Evolutionary conservation across 352 stramenopile species (phyloP), one percentile per base, ranked within the genome.

Genomic region (Globisporangium lucens): DNA sequence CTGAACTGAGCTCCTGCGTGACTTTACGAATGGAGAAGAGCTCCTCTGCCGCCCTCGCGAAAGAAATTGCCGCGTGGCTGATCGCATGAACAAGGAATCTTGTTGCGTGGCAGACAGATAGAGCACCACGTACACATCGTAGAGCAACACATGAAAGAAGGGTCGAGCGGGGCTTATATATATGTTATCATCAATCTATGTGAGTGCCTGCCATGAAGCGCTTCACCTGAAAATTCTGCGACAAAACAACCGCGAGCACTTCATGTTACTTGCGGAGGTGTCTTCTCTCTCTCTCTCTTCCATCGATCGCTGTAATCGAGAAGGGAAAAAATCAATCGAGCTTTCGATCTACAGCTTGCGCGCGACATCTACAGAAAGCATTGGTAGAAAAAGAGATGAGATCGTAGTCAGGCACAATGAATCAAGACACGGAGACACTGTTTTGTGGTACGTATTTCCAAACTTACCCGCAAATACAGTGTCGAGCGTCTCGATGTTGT

Each of bases 401-500:
- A 9, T 3, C 22, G 43, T 22, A 20, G 33, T 49, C n/a, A 61
- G 20, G 13, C 10, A 12, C 8, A 46, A 20, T 22, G 24, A 22
- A 35, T 43, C 22, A 29, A 63, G 43, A 12, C 20, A 17, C 13
- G 12, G 2, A 8, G n/a, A 36, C n/a, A 24, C 29, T 46, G 46
- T 12, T 12, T 22, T 33, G 15, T 64, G 20, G n/a, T 2, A 2
- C 43, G 1, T 9, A 13, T n/a, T 43, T n/a, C 15, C 20, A 41
- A 22, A 36, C 71, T 36, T 77, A 93, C 87, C 83, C 15, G 74
- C 78, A 71, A 95, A 95, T 35, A 95, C 85, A 13, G 72, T 81
- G 30, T 81, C 71, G 63, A 95, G 74, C 57, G 83, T 93, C 27
- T 63, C n/a, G 52, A 91, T 85, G 68, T 92, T 90, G 79, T 95